Evolutionary conservation across 2,329 filamentous ascomycete species (phyloP).

Genomic region (Thelonectria blattea): DNA sequence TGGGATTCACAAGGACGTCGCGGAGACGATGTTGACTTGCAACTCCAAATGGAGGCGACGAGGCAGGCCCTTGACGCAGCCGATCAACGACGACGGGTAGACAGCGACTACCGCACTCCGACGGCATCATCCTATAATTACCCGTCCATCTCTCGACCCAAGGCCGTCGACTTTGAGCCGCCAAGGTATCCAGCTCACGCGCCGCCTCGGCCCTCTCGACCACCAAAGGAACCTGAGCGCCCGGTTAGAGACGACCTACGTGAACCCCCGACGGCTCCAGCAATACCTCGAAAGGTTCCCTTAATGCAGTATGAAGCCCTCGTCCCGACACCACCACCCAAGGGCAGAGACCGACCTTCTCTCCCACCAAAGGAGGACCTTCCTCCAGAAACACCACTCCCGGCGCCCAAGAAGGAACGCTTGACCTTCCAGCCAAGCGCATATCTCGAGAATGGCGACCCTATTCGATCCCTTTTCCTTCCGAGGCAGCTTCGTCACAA

Average conservation of each 20-base stretch:
- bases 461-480: slow-evolving; percentile 86
- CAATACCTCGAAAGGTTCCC: slow-evolving; percentile 40
- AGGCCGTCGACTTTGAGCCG: slow-evolving; percentile 53
- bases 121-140: slow-evolving; percentile 55
- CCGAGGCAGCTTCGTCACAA: slow-evolving; percentile 74
- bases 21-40: slow-evolving; percentile 52
- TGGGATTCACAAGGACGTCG: slow-evolving; percentile 40
- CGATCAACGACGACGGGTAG: slow-evolving; percentile 32
- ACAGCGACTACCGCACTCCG: slow-evolving; percentile 38
- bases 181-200: slow-evolving; percentile 23
- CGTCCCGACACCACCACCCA: slow-evolving; percentile 24
- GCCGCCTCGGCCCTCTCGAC: slow-evolving; percentile 42
- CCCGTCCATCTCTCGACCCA: slow-evolving; percentile 60
- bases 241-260: slow-evolving; percentile 34
- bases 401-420: slow-evolving; percentile 56
- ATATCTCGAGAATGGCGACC: slow-evolving; percentile 87
- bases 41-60: slow-evolving; percentile 59
- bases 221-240: slow-evolving; percentile 40
- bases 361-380: slow-evolving; percentile 41
- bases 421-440: slow-evolving; percentile 78
- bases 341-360: slow-evolving; percentile 24
- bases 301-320: slow-evolving; percentile 33
- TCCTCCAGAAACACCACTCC: slow-evolving; percentile 34
- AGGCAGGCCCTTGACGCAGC: slow-evolving; percentile 53
- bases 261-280: slow-evolving; percentile 26